Percentiles rank a stretch among this genome's conserved stretches.
These are phyloP conservation scores for Penicillium sp. DNA, from an alignment of 2,329 filamentous ascomycete genomes.

Conservation along the genomic window DNA sequence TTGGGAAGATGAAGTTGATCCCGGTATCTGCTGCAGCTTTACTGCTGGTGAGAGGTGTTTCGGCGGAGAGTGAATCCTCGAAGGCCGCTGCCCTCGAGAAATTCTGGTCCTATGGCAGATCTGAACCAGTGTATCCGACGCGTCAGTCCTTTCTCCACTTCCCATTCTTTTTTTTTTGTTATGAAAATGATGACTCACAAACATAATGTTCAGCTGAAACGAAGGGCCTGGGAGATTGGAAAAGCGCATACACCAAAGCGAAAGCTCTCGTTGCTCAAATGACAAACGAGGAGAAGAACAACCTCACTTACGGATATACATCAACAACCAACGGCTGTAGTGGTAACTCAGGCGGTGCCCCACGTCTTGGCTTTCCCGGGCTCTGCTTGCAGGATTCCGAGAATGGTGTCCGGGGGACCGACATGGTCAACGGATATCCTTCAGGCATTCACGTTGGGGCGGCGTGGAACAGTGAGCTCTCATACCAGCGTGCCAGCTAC, in stretches of 20 bases:
- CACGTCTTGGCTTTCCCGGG: conserved; percentile 40
- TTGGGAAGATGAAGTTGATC: not conserved
- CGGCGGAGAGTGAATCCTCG: not conserved
- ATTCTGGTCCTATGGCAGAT: conserved; percentile 17
- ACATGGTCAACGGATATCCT: conserved; percentile 37
- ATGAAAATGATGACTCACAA: not conserved
- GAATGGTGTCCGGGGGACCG: not conserved
- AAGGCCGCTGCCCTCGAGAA: not conserved
- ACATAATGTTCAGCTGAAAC: not conserved
- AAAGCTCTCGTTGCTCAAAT: conserved; percentile 16
- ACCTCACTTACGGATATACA: conserved; percentile 17
- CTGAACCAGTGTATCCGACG: conserved; percentile 19
- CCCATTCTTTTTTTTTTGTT: fast-evolving
- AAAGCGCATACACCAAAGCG: conserved; percentile 16
- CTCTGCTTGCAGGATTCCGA: conserved; percentile 43
- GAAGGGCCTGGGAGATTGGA: conserved; percentile 17
- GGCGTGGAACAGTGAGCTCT: conserved; percentile 55
- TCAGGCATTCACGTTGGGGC: conserved; percentile 43
- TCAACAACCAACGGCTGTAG: conserved; percentile 11
- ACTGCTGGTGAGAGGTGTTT: not conserved
- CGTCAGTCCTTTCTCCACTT: conserved; percentile 6
- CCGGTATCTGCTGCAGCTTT: not conserved
- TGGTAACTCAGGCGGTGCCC: conserved; percentile 12
- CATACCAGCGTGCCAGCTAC: conserved; percentile 51
- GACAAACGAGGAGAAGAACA: conserved; percentile 24